A percentile compares a stretch with the other conserved stretches of the same genome.
Evolutionary conservation across 768 basidiomycete genomes (phyloP).

Genomic region (Melanogaster broomeanus): DNA sequence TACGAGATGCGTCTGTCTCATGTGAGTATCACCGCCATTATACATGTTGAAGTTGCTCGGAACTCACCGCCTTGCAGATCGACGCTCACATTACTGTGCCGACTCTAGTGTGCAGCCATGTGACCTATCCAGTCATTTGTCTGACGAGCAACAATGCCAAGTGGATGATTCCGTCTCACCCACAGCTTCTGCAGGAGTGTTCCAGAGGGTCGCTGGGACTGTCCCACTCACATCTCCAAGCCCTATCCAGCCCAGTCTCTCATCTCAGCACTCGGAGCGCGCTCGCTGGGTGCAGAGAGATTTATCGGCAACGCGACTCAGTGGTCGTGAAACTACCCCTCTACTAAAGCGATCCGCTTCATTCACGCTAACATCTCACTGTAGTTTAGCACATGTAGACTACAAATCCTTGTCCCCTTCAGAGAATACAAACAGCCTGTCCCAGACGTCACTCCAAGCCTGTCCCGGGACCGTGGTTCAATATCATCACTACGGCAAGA

Average conservation of each 20-base stretch:
- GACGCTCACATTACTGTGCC: slow-evolving; percentile 67
- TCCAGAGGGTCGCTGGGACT: slow-evolving; percentile 22
- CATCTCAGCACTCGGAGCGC: background rate
- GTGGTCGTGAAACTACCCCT: slow-evolving; percentile 34
- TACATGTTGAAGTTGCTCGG: background rate
- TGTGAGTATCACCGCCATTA: slow-evolving; percentile 43
- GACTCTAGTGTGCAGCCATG: slow-evolving; percentile 57
- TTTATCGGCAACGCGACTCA: background rate
- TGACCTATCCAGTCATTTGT: slow-evolving; percentile 41
- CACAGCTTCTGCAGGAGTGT: slow-evolving; percentile 18
- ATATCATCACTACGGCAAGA: slow-evolving; percentile 50
- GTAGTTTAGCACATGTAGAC: background rate
- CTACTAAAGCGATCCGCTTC: slow-evolving; percentile 42
- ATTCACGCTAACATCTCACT: slow-evolving; percentile 24
- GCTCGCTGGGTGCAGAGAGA: background rate
- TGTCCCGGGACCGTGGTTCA: slow-evolving; percentile 3
- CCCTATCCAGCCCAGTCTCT: background rate
- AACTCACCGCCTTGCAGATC: slow-evolving; percentile 44
- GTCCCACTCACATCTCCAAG: background rate
- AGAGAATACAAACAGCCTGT: background rate
- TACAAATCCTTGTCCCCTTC: background rate
- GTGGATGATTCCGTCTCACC: background rate
- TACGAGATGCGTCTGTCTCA: slow-evolving; percentile 59
- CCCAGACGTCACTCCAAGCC: slow-evolving; percentile 4
- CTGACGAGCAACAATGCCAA: slow-evolving; percentile 31